phyloP scores from a whole-genome alignment of 345 rosid genomes.

The Jatropha curcas region DNA sequence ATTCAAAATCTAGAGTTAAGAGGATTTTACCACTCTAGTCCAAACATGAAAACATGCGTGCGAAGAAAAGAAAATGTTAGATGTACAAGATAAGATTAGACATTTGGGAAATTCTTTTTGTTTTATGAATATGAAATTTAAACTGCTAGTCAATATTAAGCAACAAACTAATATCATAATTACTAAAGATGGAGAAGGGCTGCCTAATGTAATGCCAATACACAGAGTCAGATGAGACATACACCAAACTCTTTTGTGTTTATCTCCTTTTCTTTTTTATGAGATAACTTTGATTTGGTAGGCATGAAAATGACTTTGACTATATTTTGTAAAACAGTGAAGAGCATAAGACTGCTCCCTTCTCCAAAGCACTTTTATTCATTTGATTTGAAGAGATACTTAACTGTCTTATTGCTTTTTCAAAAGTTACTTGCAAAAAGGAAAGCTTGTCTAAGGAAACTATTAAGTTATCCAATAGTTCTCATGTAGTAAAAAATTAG shows the following conservation, averaged over 20 bases:
- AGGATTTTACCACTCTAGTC: no score
- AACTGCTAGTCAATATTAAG: no score
- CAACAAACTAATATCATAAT: no score
- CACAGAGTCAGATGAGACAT: not conserved
- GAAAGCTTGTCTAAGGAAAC: not conserved
- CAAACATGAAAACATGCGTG: no score
- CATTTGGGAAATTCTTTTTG: no score
- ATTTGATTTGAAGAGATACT: not conserved
- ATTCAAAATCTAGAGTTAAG: no score
- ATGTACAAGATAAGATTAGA: no score
- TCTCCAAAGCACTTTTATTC: not conserved
- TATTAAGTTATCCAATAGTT: no score
- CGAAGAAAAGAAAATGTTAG: no score
- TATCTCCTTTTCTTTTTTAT: slow-evolving; percentile 3
- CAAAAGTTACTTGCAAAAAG: not conserved
- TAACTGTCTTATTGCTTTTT: not conserved
- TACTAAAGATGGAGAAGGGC: not conserved
- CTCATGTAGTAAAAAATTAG: no score
- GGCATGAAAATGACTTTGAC: slow-evolving; percentile 5
- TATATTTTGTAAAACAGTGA: not conserved
- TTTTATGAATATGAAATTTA: no score
- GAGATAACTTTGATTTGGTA: slow-evolving; percentile 19
- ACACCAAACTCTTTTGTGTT: slow-evolving; percentile 20
- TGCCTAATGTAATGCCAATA: not conserved
- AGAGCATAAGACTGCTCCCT: not conserved